phyloP scores from a whole-genome alignment of 352 stramenopile species.

The Chrysophaeum taylorii region DNA sequence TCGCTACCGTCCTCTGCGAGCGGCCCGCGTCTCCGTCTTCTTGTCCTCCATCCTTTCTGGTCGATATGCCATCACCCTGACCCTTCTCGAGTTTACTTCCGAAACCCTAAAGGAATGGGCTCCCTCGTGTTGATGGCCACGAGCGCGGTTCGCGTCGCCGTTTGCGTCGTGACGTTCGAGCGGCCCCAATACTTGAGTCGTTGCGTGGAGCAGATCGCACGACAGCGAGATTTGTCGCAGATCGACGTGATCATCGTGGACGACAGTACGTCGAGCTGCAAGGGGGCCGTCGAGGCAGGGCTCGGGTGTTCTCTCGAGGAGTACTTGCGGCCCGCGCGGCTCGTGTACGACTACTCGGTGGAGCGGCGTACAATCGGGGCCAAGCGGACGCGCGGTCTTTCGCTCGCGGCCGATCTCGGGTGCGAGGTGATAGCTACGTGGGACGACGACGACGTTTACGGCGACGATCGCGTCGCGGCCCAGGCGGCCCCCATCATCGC shows the following conservation, averaged over 20 bases:
- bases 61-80: too few species aligned
- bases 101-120: too few species aligned
- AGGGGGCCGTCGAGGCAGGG: not conserved
- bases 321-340: not conserved
- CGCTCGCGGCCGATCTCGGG: not conserved
- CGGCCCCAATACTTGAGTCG: not conserved
- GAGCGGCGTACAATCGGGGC: not conserved
- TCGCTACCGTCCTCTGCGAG: too few species aligned
- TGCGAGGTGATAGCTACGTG: slow-evolving; percentile 1
- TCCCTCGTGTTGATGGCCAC: too few species aligned
- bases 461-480: not conserved
- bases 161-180: not conserved
- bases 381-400: not conserved
- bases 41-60: too few species aligned
- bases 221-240: not conserved
- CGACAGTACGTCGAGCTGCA: not conserved
- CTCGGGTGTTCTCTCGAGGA: too few species aligned
- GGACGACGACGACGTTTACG: slow-evolving; percentile 13
- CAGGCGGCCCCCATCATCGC: not conserved
- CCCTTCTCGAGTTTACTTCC: too few species aligned
- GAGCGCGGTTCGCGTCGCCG: not conserved
- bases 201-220: not conserved
- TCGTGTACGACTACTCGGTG: not conserved
- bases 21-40: too few species aligned
- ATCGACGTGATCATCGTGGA: not conserved